Evolutionary conservation across 208 protist genomes (phyloP).

Genomic region (Phytomonas francai): DNA sequence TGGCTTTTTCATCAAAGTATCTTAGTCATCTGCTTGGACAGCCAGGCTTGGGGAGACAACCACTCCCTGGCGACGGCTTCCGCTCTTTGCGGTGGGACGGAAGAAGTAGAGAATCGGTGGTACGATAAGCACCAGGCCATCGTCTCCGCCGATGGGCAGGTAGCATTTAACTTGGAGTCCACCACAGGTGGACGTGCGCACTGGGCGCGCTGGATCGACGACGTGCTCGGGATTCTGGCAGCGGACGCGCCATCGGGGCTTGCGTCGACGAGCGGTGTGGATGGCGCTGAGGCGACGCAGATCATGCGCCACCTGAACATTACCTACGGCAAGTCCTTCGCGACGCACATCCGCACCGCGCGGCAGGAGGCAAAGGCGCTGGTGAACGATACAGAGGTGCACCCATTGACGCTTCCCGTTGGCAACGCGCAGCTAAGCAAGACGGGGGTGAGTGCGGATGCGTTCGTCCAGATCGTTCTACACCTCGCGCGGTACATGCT

Average conservation of each 20-base stretch:
- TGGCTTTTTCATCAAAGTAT: conserved; percentile 63
- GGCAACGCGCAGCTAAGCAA: conserved; percentile 34
- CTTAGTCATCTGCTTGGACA: conserved; percentile 77
- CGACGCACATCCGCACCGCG: conserved; percentile 65
- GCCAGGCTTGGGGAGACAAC: conserved; percentile 32
- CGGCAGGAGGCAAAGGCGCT: conserved; percentile 56
- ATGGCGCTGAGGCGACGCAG: conserved; percentile 16
- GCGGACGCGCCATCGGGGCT: background rate
- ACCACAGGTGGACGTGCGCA: conserved; percentile 67
- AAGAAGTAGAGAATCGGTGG: conserved; percentile 87
- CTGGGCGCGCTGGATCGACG: conserved; percentile 78
- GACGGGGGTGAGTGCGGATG: conserved; percentile 46
- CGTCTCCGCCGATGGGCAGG: conserved; percentile 73
- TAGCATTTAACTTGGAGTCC: conserved; percentile 86
- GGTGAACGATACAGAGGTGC: conserved; percentile 53
- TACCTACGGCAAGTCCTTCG: conserved; percentile 81
- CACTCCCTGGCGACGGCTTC: background rate
- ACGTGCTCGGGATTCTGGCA: conserved; percentile 32
- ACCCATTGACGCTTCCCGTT: conserved; percentile 42
- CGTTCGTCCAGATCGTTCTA: conserved; percentile 85
- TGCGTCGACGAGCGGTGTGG: conserved; percentile 17
- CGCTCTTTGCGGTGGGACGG: conserved; percentile 55
- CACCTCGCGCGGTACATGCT: conserved; percentile 75
- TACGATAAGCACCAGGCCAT: conserved; percentile 92
- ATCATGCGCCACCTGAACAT: conserved; percentile 53